Percentiles rank a stretch among this genome's conserved stretches.
Conservation (phyloP, 768 basidiomycete genomes). For the Lactarius hatsudake region DNA sequence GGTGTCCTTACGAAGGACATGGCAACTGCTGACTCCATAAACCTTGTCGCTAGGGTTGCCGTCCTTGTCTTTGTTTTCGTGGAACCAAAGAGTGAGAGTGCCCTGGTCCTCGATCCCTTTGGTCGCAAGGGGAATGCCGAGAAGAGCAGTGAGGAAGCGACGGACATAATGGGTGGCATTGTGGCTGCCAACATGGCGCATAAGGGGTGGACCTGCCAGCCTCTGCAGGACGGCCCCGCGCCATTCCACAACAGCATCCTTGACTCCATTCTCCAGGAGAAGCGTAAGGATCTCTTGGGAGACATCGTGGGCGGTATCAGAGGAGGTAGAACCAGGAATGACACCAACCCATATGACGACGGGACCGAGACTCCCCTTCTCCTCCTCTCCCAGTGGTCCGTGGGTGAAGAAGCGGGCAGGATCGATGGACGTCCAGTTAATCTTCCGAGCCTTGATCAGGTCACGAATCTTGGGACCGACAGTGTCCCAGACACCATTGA, state of each 20-base stretch:
- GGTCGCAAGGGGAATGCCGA: no score
- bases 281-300: slow-evolving; percentile 15
- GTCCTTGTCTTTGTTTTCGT: no score
- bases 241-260: slow-evolving; percentile 23
- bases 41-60: no score
- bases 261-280: slow-evolving; percentile 1
- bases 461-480: slow-evolving; percentile 17
- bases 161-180: no score
- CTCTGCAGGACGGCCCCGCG: slow-evolving; percentile 10
- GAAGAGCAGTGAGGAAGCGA: no score
- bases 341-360: slow-evolving; percentile 19
- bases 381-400: not conserved
- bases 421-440: slow-evolving; percentile 7
- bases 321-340: slow-evolving; percentile 9
- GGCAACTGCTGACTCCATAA: no score
- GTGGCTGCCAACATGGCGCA: no score
- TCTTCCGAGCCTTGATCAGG: slow-evolving; percentile 8
- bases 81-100: no score
- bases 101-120: no score
- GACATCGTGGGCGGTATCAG: slow-evolving; percentile 15
- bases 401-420: slow-evolving; percentile 19
- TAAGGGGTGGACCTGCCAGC: not conserved
- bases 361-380: slow-evolving; percentile 15
- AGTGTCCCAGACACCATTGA: slow-evolving; percentile 15
- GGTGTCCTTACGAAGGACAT: no score